Evolutionary conservation across 2,329 filamentous ascomycete genomes (phyloP).

Genomic region (Westerdykella aurantiaca): DNA sequence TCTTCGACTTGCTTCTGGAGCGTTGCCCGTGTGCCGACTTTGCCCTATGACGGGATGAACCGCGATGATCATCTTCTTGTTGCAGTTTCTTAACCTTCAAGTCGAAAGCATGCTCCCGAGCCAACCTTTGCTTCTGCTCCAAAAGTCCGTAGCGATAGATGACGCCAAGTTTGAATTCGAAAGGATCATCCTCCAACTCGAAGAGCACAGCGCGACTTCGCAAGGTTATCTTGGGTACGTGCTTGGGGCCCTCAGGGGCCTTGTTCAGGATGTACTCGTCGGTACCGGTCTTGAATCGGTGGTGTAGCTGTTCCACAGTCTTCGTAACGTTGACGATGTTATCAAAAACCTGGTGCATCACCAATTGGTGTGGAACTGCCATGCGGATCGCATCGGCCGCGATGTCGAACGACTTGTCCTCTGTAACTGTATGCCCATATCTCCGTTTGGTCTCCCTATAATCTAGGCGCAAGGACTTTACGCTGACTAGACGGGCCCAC

Average conservation of each 20-base stretch:
- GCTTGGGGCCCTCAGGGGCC: constrained; percentile 75
- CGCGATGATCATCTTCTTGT: constrained; percentile 49
- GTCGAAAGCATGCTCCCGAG: constrained; percentile 82
- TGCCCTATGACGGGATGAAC: constrained; percentile 47
- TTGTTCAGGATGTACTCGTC: constrained; percentile 87
- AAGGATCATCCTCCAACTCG: constrained; percentile 90
- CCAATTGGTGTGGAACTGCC: constrained; percentile 83
- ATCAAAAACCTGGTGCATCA: constrained; percentile 86
- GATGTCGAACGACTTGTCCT: constrained; percentile 80
- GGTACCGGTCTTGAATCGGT: constrained; percentile 81
- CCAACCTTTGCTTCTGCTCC: constrained; percentile 84
- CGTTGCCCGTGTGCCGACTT: constrained; percentile 46
- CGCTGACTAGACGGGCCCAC: constrained; percentile 80
- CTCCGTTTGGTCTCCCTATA: constrained; percentile 71
- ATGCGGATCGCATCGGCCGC: constrained; percentile 79
- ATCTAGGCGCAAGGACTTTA: constrained; percentile 76
- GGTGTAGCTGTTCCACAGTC: constrained; percentile 81
- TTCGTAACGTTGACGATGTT: constrained; percentile 87
- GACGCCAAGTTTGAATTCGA: constrained; percentile 93
- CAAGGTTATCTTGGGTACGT: constrained; percentile 78
- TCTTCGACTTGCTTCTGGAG: constrained; percentile 35
- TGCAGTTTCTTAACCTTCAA: constrained; percentile 84
- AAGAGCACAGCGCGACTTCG: constrained; percentile 78
- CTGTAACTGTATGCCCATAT: constrained; percentile 53
- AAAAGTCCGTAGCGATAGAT: constrained; percentile 86